These are phyloP conservation scores for Mortierella sp. DNA, from an alignment of 371 early-diverging fungal genomes.

Conservation along the genomic window DNA sequence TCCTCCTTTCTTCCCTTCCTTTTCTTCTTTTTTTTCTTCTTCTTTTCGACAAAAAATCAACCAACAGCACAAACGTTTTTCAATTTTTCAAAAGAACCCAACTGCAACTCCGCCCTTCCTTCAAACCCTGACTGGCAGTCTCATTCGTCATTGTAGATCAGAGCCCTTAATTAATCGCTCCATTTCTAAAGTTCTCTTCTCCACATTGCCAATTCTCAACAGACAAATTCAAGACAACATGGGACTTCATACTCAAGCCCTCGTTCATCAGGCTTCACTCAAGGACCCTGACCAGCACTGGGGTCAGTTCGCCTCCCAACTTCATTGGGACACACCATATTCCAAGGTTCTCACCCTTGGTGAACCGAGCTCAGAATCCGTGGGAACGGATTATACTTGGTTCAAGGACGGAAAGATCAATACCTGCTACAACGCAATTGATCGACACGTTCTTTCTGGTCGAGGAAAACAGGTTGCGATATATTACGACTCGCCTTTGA, in stretches of 20 bases:
- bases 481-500: conserved; percentile 84
- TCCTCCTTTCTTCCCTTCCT: neutral
- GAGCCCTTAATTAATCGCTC: neutral
- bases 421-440: conserved; percentile 94
- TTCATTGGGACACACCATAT: conserved; percentile 50
- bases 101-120: neutral
- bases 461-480: conserved; percentile 70
- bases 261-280: conserved; percentile 23
- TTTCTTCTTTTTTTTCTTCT: neutral
- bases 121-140: neutral
- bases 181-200: neutral
- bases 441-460: conserved; percentile 80
- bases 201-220: neutral
- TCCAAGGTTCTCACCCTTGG: conserved; percentile 28
- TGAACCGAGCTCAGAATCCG: neutral
- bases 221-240: conserved; percentile 8
- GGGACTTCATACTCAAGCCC: conserved; percentile 25
- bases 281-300: conserved; percentile 38
- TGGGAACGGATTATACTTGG: conserved; percentile 61
- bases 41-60: neutral
- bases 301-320: conserved; percentile 28
- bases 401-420: conserved; percentile 84
- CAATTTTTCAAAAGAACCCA: no score
- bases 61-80: neutral
- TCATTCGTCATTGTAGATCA: neutral